Conservation (phyloP, 768 basidiomycete species). For the Collybia nuda region DNA sequence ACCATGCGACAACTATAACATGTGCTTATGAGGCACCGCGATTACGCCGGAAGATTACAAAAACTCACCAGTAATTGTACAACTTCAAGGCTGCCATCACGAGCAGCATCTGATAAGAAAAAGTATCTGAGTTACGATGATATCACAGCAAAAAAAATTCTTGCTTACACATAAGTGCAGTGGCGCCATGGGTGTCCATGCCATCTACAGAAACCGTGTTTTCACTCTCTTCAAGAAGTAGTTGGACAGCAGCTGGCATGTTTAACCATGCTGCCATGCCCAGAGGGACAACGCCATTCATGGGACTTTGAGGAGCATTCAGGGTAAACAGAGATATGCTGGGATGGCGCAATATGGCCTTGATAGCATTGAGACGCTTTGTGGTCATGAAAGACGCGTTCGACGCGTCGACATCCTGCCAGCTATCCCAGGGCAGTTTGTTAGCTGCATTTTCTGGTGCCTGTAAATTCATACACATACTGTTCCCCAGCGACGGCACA, state of each 20-base stretch:
- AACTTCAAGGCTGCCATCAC: constrained; percentile 71
- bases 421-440: constrained; percentile 36
- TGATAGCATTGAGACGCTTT: constrained; percentile 57
- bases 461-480: constrained; percentile 34
- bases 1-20: constrained; percentile 58
- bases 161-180: constrained; percentile 80
- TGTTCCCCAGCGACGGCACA: constrained; percentile 73
- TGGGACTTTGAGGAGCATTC: constrained; percentile 69
- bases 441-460: background rate
- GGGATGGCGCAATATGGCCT: constrained; percentile 51
- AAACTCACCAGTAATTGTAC: constrained; percentile 59
- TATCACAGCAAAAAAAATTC: constrained; percentile 12
- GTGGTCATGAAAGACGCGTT: constrained; percentile 67
- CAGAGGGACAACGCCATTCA: constrained; percentile 75
- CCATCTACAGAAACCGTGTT: constrained; percentile 71
- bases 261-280: constrained; percentile 82
- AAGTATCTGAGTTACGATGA: constrained; percentile 13
- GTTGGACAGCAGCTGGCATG: constrained; percentile 53
- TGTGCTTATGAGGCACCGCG: constrained; percentile 2
- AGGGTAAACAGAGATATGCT: constrained; percentile 67
- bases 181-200: constrained; percentile 73
- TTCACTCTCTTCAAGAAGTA: constrained; percentile 62
- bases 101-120: constrained; percentile 61
- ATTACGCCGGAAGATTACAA: constrained; percentile 2
- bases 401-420: constrained; percentile 68